Conservation (phyloP, 495 filamentous ascomycete species). For the Gamarada debralockiae region DNA sequence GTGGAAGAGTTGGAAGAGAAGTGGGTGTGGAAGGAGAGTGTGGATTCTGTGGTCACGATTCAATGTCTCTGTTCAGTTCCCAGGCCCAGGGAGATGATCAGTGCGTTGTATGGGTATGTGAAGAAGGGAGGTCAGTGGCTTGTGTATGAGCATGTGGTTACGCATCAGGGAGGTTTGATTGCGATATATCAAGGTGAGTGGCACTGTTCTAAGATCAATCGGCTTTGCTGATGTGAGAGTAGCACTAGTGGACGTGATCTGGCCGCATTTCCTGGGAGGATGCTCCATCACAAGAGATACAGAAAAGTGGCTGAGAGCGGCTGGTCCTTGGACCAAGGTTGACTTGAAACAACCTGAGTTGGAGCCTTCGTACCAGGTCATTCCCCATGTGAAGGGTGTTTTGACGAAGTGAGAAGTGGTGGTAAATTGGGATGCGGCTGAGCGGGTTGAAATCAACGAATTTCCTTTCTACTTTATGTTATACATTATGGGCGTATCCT, state of each 20-base stretch:
- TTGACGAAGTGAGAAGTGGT: constrained; percentile 36
- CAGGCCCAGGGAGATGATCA: constrained; percentile 50
- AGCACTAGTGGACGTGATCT: constrained; percentile 42
- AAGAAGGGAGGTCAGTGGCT: constrained; percentile 66
- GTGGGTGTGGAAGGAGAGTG: constrained; percentile 43
- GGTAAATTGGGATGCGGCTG: background rate
- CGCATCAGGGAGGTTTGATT: constrained; percentile 43
- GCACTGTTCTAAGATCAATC: constrained; percentile 20
- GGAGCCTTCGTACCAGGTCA: constrained; percentile 40
- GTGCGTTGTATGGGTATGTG: constrained; percentile 56
- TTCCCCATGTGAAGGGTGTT: constrained; percentile 55
- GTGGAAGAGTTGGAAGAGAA: constrained; percentile 49
- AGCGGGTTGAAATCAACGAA: background rate
- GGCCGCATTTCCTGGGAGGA: constrained; percentile 54
- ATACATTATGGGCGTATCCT: background rate
- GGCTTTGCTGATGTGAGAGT: constrained; percentile 4
- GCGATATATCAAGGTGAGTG: constrained; percentile 46
- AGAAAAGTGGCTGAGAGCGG: constrained; percentile 42
- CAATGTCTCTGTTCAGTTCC: constrained; percentile 73
- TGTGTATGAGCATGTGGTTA: constrained; percentile 67
- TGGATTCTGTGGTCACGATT: constrained; percentile 67
- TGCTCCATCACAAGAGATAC: constrained; percentile 57
- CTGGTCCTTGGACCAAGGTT: constrained; percentile 53
- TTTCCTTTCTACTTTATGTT: constrained; percentile 1
- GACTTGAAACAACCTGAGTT: constrained; percentile 42